phyloP scores from a whole-genome alignment of 495 filamentous ascomycete species.

The Penicillium alfredii region DNA sequence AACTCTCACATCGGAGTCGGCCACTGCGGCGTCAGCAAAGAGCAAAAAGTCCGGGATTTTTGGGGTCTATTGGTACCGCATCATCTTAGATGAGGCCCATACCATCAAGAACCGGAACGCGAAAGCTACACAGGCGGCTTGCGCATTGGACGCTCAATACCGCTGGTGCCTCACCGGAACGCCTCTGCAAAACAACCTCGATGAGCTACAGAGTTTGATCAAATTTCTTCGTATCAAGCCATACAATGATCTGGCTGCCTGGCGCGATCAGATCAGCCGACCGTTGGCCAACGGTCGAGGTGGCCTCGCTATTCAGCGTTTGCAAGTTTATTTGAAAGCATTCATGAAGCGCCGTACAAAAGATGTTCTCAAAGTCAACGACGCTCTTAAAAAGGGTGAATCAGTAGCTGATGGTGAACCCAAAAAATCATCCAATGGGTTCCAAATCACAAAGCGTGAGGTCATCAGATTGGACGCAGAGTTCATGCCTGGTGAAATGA shows the following conservation, averaged over 20 bases:
- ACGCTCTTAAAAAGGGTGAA: slow-evolving; percentile 64
- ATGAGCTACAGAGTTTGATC: slow-evolving; percentile 89
- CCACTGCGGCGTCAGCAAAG: slow-evolving; percentile 49
- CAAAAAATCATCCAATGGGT: slow-evolving; percentile 52
- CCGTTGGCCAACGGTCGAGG: slow-evolving; percentile 84
- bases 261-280: slow-evolving; percentile 80
- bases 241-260: slow-evolving; percentile 72
- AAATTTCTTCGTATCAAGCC: slow-evolving; percentile 90
- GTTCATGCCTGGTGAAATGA: slow-evolving; percentile 72
- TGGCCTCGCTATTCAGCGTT: slow-evolving; percentile 77
- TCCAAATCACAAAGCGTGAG: slow-evolving; percentile 82
- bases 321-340: slow-evolving; percentile 76
- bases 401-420: slow-evolving; percentile 40
- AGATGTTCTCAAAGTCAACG: slow-evolving; percentile 81
- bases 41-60: slow-evolving; percentile 74
- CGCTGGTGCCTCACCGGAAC: slow-evolving; percentile 96
- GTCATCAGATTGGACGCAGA: slow-evolving; percentile 73
- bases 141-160: slow-evolving; percentile 71
- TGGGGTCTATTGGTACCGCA: slow-evolving; percentile 86
- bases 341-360: slow-evolving; percentile 98
- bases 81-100: slow-evolving; percentile 94
- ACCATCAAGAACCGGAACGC: slow-evolving; percentile 97
- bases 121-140: slow-evolving; percentile 85
- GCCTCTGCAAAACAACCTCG: slow-evolving; percentile 96
- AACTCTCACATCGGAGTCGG: slow-evolving; percentile 84